Evolutionary conservation across 1,284 basidiomycete genomes (phyloP), one percentile per base, ranked within the genome.

Genomic region (Ustilago sp.): DNA sequence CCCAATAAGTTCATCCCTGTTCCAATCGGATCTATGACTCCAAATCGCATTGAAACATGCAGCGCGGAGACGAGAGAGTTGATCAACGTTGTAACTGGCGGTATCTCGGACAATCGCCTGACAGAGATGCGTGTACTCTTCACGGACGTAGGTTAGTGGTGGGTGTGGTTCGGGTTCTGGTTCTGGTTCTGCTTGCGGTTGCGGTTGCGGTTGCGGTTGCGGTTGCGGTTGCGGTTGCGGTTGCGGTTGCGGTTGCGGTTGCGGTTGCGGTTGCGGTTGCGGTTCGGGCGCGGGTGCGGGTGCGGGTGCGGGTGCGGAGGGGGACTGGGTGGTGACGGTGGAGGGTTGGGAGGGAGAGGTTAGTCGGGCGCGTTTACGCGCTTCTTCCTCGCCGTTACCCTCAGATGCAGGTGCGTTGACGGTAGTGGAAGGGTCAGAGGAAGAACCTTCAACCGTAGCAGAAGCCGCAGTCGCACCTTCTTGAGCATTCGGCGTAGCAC

Each of bases 51-150:
- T 91, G 51, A 95, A 90, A 76, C 91, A 92, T 1, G 90, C 91
- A 5, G 96, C 95, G 4, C 97, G 91, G 7, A 98, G 88, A 84
- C 98, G 94, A 83, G 98, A 95, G 3, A 99, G 90, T 85, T 98
- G 91, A 83, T 99, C 96, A 52, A 98, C 71, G 38, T 68, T 81
- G 59, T 84, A 82, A 3, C 15, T 31, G 8, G 59, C 56, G 6
- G 80, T 81, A 9, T 59, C 55, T 8, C 31, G 19, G 36, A 82
- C 38, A 11, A 85, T 63, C 45, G 55, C 19, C 3, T 36, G 38
- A 19, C 59, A 43, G 13, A 85, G 76, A 9, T 47, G 8, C 5
- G 19, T 39, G 63, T 80, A 74, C 4, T 59, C 59, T 4, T 31
- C 11, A 1, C 58, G 23, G 11, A 59, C 47, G 52, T 79, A 63